phyloP scores from a whole-genome alignment of 345 rosid genomes.

The Citrus inodora region DNA sequence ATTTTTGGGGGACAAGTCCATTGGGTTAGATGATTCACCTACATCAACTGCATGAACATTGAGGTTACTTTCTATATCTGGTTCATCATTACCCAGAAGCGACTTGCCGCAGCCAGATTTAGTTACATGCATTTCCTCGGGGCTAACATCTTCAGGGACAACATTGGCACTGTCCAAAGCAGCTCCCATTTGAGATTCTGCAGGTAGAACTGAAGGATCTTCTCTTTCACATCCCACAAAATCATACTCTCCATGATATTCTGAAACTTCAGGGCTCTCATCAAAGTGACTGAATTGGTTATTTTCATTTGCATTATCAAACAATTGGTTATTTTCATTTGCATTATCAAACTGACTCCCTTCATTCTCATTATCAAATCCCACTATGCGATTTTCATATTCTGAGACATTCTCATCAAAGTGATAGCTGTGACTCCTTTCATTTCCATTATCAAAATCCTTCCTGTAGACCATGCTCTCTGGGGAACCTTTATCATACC shows the following conservation, averaged over 20 bases:
- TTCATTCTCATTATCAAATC: constrained; percentile 20
- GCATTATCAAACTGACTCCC: constrained; percentile 20
- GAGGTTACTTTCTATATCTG: constrained; percentile 15
- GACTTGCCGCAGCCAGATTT: constrained; percentile 13
- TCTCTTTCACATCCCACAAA: constrained; percentile 28
- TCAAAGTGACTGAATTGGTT: constrained; percentile 36
- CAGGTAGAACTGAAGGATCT: constrained; percentile 17
- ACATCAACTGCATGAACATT: constrained; percentile 12
- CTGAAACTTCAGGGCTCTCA: constrained; percentile 45
- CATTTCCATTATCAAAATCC: constrained; percentile 18
- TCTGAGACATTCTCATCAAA: constrained; percentile 26
- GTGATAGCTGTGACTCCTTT: constrained; percentile 14
- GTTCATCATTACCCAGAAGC: constrained; percentile 14
- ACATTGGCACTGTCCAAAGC: constrained; percentile 19
- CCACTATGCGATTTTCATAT: constrained; percentile 7
- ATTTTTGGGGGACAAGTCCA: constrained; percentile 6
- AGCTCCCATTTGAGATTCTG: constrained; percentile 30
- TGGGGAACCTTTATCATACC: constrained; percentile 22
- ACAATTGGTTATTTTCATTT: constrained; percentile 23
- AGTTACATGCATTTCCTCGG: constrained; percentile 23
- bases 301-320: constrained; percentile 20
- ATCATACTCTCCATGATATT: constrained; percentile 24
- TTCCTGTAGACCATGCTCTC: constrained; percentile 19
- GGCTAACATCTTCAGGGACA: constrained; percentile 18
- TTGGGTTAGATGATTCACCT: constrained; percentile 15